Percentiles rank a stretch among this genome's conserved stretches.
Evolutionary conservation across 306 rosid species (phyloP).

Genomic region (Cucurbita pepo): DNA sequence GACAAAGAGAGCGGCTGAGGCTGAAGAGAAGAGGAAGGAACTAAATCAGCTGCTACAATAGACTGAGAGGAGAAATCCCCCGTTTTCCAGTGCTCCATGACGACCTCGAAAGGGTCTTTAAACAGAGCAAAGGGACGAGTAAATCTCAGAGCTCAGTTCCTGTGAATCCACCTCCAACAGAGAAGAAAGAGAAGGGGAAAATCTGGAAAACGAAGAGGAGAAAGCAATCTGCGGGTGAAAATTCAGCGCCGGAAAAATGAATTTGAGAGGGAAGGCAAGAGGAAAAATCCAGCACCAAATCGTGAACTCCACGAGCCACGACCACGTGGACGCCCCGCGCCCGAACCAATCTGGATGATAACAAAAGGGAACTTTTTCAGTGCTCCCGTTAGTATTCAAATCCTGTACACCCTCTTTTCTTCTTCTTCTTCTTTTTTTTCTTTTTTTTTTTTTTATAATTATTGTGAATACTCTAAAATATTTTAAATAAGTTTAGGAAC

Average conservation of each 20-base stretch:
- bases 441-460: no score
- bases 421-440: no score
- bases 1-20: slow-evolving; percentile 11
- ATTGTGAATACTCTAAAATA: no score
- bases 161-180: background rate
- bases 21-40: slow-evolving; percentile 21
- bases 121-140: background rate
- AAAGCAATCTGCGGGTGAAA: background rate
- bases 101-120: background rate
- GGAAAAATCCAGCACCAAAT: background rate
- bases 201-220: background rate
- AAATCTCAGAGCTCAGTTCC: background rate
- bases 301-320: slow-evolving; percentile 10
- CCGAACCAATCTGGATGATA: background rate
- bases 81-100: slow-evolving; percentile 39
- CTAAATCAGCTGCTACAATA: slow-evolving; percentile 1
- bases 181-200: background rate
- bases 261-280: background rate
- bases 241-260: background rate
- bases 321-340: background rate
- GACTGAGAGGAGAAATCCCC: slow-evolving; percentile 24
- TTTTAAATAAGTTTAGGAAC: no score
- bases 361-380: background rate
- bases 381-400: background rate
- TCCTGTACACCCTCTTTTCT: background rate